Conservation (phyloP, 1,139 yeast species). For the Diutina rugosa region DNA sequence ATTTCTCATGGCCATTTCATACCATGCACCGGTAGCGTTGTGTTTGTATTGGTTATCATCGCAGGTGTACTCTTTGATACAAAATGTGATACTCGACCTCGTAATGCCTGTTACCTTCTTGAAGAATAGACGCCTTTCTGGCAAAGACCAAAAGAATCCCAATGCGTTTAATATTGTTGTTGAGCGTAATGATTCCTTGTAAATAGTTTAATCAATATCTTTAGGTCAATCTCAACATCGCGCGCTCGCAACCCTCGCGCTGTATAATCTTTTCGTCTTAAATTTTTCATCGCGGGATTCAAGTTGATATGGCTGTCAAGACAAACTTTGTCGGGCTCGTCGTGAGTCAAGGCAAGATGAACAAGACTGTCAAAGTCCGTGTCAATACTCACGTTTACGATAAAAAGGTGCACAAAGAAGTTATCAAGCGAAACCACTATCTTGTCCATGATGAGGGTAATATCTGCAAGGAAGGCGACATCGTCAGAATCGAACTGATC, state of each 20-base stretch:
- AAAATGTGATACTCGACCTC: slow-evolving; percentile 61
- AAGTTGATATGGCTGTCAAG: slow-evolving; percentile 38
- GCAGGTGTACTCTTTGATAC: slow-evolving; percentile 59
- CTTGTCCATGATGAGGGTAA: slow-evolving; percentile 91
- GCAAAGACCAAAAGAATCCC: neutral
- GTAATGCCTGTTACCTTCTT: slow-evolving; percentile 37
- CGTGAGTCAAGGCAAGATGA: slow-evolving; percentile 91
- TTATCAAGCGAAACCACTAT: slow-evolving; percentile 69
- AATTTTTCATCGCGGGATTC: neutral
- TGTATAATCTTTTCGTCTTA: neutral
- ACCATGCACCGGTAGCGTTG: slow-evolving; percentile 78
- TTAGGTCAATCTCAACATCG: neutral
- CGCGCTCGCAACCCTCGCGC: neutral
- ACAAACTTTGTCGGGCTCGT: slow-evolving; percentile 89
- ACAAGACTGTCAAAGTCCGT: slow-evolving; percentile 88
- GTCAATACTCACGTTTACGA: slow-evolving; percentile 64
- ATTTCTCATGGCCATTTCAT: slow-evolving; percentile 69
- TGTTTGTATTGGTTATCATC: slow-evolving; percentile 82
- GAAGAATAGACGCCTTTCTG: neutral
- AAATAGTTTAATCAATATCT: neutral
- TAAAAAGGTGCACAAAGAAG: slow-evolving; percentile 60
- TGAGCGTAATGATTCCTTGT: neutral
- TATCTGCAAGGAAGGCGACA: slow-evolving; percentile 87
- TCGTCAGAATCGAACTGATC: slow-evolving; percentile 84
- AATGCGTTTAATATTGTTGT: neutral